These are phyloP conservation scores for Annona cherimola DNA, from an alignment of 164 flowering plant genomes.

Conservation along the genomic window DNA sequence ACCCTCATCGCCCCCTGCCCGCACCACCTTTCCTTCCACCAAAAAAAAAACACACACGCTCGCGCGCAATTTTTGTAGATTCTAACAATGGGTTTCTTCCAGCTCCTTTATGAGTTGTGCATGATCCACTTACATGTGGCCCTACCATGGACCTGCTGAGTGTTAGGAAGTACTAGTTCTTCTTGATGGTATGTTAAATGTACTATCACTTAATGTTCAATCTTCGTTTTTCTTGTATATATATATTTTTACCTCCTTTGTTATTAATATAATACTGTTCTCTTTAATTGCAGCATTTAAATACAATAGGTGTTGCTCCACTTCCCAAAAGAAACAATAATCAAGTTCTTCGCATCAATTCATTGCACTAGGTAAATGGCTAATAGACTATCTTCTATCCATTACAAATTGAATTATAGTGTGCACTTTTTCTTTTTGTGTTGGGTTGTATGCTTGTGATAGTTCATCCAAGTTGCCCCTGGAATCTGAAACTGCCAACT, in stretches of 20 bases:
- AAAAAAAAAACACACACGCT: too few species aligned
- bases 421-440: too few species aligned
- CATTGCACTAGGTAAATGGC: constrained; percentile 82
- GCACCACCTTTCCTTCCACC: too few species aligned
- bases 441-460: too few species aligned
- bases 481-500: too few species aligned
- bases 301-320: constrained; percentile 68
- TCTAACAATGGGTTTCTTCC: constrained; percentile 24
- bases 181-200: constrained; percentile 74
- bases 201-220: too few species aligned
- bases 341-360: constrained; percentile 82
- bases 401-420: too few species aligned
- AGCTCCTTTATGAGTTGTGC: constrained; percentile 89
- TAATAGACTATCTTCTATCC: background rate
- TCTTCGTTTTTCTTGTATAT: background rate
- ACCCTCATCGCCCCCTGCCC: too few species aligned
- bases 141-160: constrained; percentile 79
- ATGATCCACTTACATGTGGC: constrained; percentile 75
- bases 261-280: too few species aligned
- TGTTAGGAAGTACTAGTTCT: constrained; percentile 72
- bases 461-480: too few species aligned
- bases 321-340: constrained; percentile 80
- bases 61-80: too few species aligned
- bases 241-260: too few species aligned
- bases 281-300: constrained; percentile 58